These are phyloP conservation scores for Chytridium lagenaria DNA, from an alignment of 371 early-diverging fungal species.

Conservation along the genomic window DNA sequence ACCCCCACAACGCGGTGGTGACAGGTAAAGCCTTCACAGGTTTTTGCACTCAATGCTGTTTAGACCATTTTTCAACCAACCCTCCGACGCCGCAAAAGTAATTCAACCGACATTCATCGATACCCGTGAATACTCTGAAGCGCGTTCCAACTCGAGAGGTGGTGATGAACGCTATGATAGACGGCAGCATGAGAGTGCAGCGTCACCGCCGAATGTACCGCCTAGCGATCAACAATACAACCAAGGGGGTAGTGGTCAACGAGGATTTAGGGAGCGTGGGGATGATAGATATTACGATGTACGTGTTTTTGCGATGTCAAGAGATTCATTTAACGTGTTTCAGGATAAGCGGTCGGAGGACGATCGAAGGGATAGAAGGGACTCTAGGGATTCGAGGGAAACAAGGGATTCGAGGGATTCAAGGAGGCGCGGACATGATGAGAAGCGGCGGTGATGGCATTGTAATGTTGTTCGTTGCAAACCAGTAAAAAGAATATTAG, in stretches of 20 bases:
- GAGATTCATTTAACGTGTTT: background rate
- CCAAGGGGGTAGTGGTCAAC: background rate
- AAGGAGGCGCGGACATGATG: background rate
- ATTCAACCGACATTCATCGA: too few relatives aligned
- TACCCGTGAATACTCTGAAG: too few relatives aligned
- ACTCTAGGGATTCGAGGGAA: background rate
- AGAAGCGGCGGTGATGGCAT: background rate
- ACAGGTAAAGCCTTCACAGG: background rate
- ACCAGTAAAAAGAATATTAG: too few relatives aligned
- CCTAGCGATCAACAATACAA: too few relatives aligned
- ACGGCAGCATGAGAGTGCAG: too few relatives aligned
- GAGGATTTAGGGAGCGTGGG: background rate
- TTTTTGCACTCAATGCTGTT: too few relatives aligned
- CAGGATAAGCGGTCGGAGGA: background rate
- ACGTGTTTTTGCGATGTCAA: background rate
- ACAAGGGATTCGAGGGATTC: constrained; percentile 1
- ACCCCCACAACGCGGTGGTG: background rate
- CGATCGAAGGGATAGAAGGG: background rate
- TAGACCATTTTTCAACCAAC: too few relatives aligned
- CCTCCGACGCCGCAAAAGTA: too few relatives aligned
- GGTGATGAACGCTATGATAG: too few relatives aligned
- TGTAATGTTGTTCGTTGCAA: background rate
- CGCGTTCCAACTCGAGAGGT: too few relatives aligned
- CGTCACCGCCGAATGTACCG: too few relatives aligned
- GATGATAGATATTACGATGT: constrained; percentile 6